Evolutionary conservation across 1,284 basidiomycete species (phyloP), one percentile per base, ranked within the genome.

Genomic region (Heterobasidion occidentale): DNA sequence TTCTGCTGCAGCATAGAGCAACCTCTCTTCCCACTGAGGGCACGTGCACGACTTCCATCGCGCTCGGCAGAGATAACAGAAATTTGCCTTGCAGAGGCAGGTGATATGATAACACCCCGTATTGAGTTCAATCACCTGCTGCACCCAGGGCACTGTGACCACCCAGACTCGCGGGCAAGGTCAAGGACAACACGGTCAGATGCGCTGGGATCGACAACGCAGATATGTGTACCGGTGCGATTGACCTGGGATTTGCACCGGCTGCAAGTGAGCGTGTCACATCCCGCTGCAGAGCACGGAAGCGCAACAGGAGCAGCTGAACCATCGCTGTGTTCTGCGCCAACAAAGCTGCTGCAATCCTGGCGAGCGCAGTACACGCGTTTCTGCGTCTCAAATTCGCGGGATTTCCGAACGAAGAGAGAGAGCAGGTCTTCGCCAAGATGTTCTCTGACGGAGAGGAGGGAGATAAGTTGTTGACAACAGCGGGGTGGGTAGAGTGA

Each of bases 51-150:
- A 69, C 64, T 74, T 77, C 75, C 76, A 77, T 20, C 49, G 63
- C 63, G 65, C 70, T 8, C 54, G 64, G 63, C 77, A 77, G 9
- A 72, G 53, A 56, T 77, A 77, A 61, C 76, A 78, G 58, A 78
- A 77, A 57, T 77, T 64, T 15, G 73, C 70, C 52, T 65, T 64
- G 62, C 76, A 77, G 27, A 71, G 64, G 59, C 76, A 78, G 2
- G 75, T 77, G 73, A 77, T 77, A 59, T 78, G 76, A 60, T 66
- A 74, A 58, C 76, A 77, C 0, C 76, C 77, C 9, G 65, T 48
- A 36, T 68, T 61, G 44, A 75, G 73, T 60, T 77, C 76, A 56
- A 77, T 69, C 61, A 77, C 49, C 70, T 66, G 19, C 66, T 64
- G 61, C 77, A 77, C 1, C 70, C 69, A 1, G 76, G 74, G 58